Conservation (phyloP, 2,329 filamentous ascomycete species). For the Xylaria sp. region DNA sequence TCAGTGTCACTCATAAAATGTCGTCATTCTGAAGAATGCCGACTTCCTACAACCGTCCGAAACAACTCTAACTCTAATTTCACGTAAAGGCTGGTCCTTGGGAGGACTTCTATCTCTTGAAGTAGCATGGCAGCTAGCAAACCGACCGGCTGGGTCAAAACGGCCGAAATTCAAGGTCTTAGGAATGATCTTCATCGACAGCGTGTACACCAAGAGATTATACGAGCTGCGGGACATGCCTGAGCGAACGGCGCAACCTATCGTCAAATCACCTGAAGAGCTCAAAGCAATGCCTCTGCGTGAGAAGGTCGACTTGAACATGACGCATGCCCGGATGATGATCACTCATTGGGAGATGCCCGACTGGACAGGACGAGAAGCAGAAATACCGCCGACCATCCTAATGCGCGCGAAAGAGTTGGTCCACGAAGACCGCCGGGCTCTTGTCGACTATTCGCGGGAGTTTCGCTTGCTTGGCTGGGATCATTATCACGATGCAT, state of each 20-base stretch:
- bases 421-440: conserved; percentile 44
- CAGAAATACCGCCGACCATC: conserved; percentile 54
- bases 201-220: conserved; percentile 53
- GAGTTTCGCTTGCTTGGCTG: conserved; percentile 59
- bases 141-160: conserved; percentile 45
- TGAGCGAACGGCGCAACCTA: conserved; percentile 45
- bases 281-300: conserved; percentile 46
- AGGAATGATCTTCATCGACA: conserved; percentile 66
- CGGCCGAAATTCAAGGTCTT: conserved; percentile 53
- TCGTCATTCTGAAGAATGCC: not conserved
- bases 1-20: not conserved
- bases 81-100: conserved; percentile 60
- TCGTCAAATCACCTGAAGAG: conserved; percentile 43
- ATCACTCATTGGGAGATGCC: conserved; percentile 45
- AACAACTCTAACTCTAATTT: conserved; percentile 3
- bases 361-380: conserved; percentile 38
- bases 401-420: conserved; percentile 58
- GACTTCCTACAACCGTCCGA: not conserved
- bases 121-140: conserved; percentile 57
- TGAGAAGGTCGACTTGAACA: conserved; percentile 50
- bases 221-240: conserved; percentile 36
- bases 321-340: conserved; percentile 50
- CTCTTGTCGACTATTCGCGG: conserved; percentile 58
- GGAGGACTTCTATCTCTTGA: conserved; percentile 65
- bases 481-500: conserved; percentile 57